These are phyloP conservation scores for Penicillium sclerotiorum DNA, from an alignment of 2,329 filamentous ascomycete genomes.

Conservation along the genomic window DNA sequence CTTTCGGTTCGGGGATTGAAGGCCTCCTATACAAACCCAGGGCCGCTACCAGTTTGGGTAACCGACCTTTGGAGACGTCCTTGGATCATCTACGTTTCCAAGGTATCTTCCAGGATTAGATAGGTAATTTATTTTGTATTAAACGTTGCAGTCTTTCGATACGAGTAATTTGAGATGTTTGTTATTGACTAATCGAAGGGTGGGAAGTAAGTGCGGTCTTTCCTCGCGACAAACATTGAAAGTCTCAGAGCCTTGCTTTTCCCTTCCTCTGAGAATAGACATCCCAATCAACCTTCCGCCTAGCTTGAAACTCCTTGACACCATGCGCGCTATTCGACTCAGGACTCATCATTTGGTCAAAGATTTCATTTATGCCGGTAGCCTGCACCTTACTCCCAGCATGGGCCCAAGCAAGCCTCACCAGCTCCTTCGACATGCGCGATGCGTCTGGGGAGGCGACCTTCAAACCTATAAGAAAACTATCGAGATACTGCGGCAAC, in stretches of 20 bases:
- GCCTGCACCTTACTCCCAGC: constrained; percentile 20
- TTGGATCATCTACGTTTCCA: too few relatives aligned
- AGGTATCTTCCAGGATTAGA: too few relatives aligned
- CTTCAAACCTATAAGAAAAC: constrained; percentile 25
- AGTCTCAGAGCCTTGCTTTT: constrained; percentile 9
- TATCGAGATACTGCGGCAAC: constrained; percentile 26
- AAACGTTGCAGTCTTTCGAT: too few relatives aligned
- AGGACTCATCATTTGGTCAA: constrained; percentile 33
- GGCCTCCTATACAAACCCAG: too few relatives aligned
- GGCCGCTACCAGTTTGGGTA: too few relatives aligned
- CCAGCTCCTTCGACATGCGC: constrained; percentile 38
- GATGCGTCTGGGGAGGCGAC: constrained; percentile 33
- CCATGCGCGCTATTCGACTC: constrained; percentile 26
- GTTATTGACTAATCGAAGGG: too few relatives aligned
- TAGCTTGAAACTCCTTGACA: constrained; percentile 26
- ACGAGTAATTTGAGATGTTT: too few relatives aligned
- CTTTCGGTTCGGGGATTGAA: too few relatives aligned
- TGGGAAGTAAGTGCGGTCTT: too few relatives aligned
- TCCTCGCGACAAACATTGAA: too few relatives aligned
- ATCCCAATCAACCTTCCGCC: constrained; percentile 30
- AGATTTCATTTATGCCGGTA: constrained; percentile 24
- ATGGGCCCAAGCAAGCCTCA: constrained; percentile 31
- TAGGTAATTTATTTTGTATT: too few relatives aligned
- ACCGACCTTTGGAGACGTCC: too few relatives aligned
- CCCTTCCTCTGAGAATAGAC: constrained; percentile 7